Base-by-base conservation (phyloP, 2,329 filamentous ascomycete species). In the Aspergillus aculeatinus region DNA sequence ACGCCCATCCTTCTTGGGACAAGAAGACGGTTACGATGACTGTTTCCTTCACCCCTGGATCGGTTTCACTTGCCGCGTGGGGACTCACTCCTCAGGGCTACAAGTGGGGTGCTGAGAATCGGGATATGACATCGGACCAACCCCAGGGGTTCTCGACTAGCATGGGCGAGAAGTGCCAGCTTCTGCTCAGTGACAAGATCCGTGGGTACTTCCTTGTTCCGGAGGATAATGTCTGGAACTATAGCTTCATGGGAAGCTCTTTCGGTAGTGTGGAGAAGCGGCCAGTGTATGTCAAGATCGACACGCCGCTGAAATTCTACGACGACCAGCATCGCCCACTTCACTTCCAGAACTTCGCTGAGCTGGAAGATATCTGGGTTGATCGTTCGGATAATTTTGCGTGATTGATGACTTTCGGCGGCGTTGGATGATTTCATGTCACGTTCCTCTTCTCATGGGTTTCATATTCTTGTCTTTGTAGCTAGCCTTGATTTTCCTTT, bases 31-130 rank as follows among this genome's bases (percentile, higher is more conserved):
- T 97, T 59, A 97, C 92, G 1, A 93, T 99, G 80, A 93, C 93
- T 2, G 94, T 98, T 5, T 92, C 92, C 21, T 98, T 99, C 80
- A 98, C 95, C 0, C 95, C 95, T 1, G 95, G 95, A 63, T 97
- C 93, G 54, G 95, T 99, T 19, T 97, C 94, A 3, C 84, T 99
- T 54, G 91, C 92, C 5, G 93, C 95, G 0, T 99, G 94, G 92
- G 89, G 90, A 4, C 85, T 99, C 47, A 97, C 92, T 1, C 93
- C 95, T 1, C 83, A 89, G 64, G 95, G 95, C 55, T 97, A 96
- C 82, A 94, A 94, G 76, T 99, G 96, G 95, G 95, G 95, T 65
- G 92, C 88, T 1, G 91, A 97, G 74, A 99, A 99, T 83, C 94
- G 89, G 78, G 96, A 99, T 78, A 87, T 88, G 58, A 88, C 89